Conservation (phyloP, 176 grass and related monocot genomes). For the Zea luxurians region DNA sequence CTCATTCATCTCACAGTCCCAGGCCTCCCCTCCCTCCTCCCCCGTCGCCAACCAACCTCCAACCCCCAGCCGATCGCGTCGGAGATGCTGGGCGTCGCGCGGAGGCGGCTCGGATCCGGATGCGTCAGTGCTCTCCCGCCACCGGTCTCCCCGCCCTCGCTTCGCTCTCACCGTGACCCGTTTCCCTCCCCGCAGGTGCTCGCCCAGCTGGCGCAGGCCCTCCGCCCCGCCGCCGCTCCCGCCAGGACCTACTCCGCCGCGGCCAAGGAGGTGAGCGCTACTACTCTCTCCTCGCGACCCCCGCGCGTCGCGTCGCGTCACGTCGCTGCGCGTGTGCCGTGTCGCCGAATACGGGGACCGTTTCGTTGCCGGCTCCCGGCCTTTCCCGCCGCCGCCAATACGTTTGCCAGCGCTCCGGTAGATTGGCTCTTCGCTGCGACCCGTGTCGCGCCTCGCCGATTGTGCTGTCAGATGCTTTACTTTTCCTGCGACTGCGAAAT, state of each 20-base stretch:
- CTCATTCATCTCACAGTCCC: neutral
- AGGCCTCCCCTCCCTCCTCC: too few relatives aligned
- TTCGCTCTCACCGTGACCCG: constrained; percentile 1
- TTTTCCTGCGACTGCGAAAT: neutral
- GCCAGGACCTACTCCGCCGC: constrained; percentile 59
- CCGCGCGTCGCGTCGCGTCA: neutral
- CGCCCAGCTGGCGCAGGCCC: constrained; percentile 49
- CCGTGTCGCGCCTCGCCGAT: neutral
- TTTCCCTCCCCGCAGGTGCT: constrained; percentile 50
- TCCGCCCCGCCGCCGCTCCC: constrained; percentile 38
- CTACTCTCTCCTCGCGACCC: neutral
- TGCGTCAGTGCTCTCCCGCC: constrained; percentile 23
- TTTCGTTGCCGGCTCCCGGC: too few relatives aligned
- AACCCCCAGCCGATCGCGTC: constrained; percentile 1
- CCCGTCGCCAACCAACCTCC: neutral
- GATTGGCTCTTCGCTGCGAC: neutral
- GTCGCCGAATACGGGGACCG: neutral
- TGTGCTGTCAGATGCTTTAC: neutral
- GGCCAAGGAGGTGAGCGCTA: constrained; percentile 78
- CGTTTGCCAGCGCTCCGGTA: neutral
- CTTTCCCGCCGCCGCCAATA: too few relatives aligned
- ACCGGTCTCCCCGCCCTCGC: neutral
- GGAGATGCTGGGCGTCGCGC: constrained; percentile 76
- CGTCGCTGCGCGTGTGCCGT: neutral
- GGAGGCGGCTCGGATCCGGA: constrained; percentile 68